Evolutionary conservation across 176 grass and related monocot genomes (phyloP).

Genomic region (sorghum (Sorghum bicolor)): DNA sequence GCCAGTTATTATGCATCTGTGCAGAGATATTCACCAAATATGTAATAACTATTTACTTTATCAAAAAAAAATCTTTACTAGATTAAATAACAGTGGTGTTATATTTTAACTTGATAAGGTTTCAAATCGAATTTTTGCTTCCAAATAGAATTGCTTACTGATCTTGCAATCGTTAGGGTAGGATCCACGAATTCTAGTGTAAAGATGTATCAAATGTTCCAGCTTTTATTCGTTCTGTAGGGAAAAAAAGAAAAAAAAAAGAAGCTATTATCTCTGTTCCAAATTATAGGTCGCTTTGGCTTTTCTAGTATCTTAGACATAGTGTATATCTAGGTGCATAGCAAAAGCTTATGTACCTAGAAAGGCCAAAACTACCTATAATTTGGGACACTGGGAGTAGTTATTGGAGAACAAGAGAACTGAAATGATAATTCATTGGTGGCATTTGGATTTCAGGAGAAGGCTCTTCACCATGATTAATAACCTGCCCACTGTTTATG

Average conservation of each 20-base stretch:
- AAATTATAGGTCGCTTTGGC: not conserved
- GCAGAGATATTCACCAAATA: not conserved
- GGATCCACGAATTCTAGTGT: not conserved
- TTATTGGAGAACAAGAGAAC: not conserved
- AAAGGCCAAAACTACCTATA: not conserved
- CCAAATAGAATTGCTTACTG: slow-evolving; percentile 3
- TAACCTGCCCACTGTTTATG: slow-evolving; percentile 74
- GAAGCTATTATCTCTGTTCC: not conserved
- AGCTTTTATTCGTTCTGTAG: not conserved
- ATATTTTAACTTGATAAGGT: not conserved
- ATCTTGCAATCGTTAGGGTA: slow-evolving; percentile 11
- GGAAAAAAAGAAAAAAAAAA: not conserved
- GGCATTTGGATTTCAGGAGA: slow-evolving; percentile 59
- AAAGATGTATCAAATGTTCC: not conserved
- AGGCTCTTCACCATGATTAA: slow-evolving; percentile 81
- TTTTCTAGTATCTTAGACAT: not conserved
- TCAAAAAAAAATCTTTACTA: not conserved
- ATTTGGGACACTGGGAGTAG: not conserved
- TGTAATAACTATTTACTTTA: not conserved
- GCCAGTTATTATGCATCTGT: not conserved
- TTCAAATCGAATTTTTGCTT: not conserved
- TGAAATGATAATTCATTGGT: slow-evolving; percentile 6
- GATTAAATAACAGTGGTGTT: not conserved
- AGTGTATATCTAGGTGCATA: not conserved
- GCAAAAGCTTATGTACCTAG: not conserved